A percentile compares a stretch with the other conserved stretches of the same genome.
phyloP scores from a whole-genome alignment of 192 early-diverging fungal genomes.

The Podila minutissima region DNA sequence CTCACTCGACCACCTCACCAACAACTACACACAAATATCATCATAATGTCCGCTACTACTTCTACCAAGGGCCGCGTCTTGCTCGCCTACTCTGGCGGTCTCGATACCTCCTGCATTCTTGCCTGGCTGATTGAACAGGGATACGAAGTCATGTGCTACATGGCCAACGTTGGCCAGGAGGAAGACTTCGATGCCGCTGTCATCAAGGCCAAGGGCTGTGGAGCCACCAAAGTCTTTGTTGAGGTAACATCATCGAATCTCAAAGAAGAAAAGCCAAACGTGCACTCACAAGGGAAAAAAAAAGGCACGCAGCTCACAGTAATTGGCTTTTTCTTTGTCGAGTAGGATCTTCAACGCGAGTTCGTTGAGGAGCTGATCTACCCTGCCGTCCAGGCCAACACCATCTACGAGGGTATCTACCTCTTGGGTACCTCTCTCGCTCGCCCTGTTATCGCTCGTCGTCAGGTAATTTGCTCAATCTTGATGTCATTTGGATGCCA shows the following conservation, averaged over 20 bases:
- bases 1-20: not conserved
- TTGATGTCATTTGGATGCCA: too few relatives aligned
- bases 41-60: slow-evolving; percentile 50
- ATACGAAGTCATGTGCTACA: slow-evolving; percentile 96
- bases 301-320: not conserved
- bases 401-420: slow-evolving; percentile 95
- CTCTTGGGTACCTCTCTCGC: slow-evolving; percentile 98
- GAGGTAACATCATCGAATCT: slow-evolving; percentile 65
- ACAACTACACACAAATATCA: slow-evolving; percentile 7
- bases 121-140: slow-evolving; percentile 98
- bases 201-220: slow-evolving; percentile 91
- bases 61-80: slow-evolving; percentile 87
- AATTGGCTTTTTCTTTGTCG: not conserved
- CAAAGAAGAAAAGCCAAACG: not conserved
- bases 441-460: slow-evolving; percentile 93
- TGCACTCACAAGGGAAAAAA: not conserved
- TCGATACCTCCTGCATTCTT: slow-evolving; percentile 99
- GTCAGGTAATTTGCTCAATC: slow-evolving; percentile 40
- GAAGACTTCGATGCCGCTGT: slow-evolving; percentile 97
- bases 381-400: slow-evolving; percentile 94
- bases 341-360: slow-evolving; percentile 88
- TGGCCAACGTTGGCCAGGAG: slow-evolving; percentile 99
- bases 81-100: slow-evolving; percentile 97
- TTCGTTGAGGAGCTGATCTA: slow-evolving; percentile 94
- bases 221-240: slow-evolving; percentile 94